Conservation (phyloP, 2,329 filamentous ascomycete species). For the Setomelanomma holmii region DNA sequence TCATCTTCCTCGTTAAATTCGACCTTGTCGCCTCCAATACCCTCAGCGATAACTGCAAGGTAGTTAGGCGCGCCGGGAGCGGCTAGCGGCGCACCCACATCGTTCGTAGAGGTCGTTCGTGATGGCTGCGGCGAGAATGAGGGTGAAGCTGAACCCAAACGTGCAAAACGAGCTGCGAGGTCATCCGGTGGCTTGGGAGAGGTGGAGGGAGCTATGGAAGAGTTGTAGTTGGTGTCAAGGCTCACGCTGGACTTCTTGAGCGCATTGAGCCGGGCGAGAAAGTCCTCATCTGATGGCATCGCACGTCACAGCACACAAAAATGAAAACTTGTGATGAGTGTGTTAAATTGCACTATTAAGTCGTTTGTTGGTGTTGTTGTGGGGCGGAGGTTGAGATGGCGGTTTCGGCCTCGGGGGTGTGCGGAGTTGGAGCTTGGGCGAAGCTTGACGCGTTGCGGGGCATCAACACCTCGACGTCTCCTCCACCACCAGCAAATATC, state of each 20-base stretch:
- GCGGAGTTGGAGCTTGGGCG: conserved; percentile 24
- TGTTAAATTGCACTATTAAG: neutral
- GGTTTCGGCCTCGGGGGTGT: conserved; percentile 21
- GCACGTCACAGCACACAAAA: neutral
- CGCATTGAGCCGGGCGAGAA: conserved; percentile 58
- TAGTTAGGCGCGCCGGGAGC: conserved; percentile 45
- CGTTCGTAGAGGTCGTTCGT: conserved; percentile 25
- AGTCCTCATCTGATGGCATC: conserved; percentile 47
- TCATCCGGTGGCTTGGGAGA: conserved; percentile 34
- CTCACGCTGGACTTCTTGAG: conserved; percentile 54
- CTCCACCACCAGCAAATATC: neutral
- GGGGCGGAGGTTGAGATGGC: neutral
- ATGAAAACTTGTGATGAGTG: neutral
- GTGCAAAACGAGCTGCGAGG: conserved; percentile 47
- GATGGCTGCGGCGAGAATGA: conserved; percentile 34
- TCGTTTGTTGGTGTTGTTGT: neutral
- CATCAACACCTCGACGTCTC: neutral
- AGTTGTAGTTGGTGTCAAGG: conserved; percentile 33
- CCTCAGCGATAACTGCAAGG: conserved; percentile 40
- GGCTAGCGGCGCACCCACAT: conserved; percentile 26
- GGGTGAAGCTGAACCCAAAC: conserved; percentile 41
- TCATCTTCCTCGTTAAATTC: conserved; percentile 51
- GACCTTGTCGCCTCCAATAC: conserved; percentile 30
- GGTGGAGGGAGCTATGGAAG: conserved; percentile 20
- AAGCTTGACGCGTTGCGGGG: conserved; percentile 17